A percentile compares a stretch with the other conserved stretches of the same genome.
phyloP scores from a whole-genome alignment of 345 rosid genomes.

The Lepidium africanum region DNA sequence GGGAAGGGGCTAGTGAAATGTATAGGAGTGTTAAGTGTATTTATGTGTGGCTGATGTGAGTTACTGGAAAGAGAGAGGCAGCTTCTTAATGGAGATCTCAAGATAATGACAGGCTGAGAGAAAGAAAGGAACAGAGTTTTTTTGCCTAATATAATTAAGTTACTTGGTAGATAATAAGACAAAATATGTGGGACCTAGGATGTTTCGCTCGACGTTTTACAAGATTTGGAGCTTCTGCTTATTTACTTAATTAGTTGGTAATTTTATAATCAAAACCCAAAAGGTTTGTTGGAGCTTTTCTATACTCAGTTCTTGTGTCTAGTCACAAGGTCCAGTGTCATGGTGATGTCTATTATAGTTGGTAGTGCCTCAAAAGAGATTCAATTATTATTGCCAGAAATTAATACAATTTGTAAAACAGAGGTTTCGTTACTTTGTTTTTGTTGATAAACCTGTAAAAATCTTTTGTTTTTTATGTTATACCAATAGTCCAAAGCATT shows the following conservation, averaged over 20 bases:
- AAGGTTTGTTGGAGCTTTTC: conserved; percentile 25
- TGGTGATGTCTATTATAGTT: conserved; percentile 12
- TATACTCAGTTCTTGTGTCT: conserved; percentile 10
- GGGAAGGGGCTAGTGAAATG: conserved; percentile 1
- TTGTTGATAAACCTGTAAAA: neutral
- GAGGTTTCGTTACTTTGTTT: neutral
- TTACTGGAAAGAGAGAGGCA: conserved; percentile 44
- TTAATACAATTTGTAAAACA: neutral
- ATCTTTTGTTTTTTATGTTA: neutral
- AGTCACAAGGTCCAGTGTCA: conserved; percentile 13
- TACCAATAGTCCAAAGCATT: neutral
- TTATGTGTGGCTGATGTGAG: conserved; percentile 18
- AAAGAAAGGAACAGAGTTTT: conserved; percentile 20
- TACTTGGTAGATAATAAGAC: conserved; percentile 31
- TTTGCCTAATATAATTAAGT: conserved; percentile 22
- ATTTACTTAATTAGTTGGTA: neutral
- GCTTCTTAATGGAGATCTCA: conserved; percentile 61
- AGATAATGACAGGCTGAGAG: conserved; percentile 24
- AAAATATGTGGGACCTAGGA: conserved; percentile 43
- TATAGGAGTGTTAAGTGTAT: conserved; percentile 16
- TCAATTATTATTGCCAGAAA: neutral
- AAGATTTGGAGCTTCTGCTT: conserved; percentile 21
- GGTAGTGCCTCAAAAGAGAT: neutral
- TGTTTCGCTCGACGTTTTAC: conserved; percentile 36
- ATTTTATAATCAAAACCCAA: conserved; percentile 7